Percentiles rank a stretch among this genome's conserved stretches.
Evolutionary conservation across 2,329 filamentous ascomycete species (phyloP).

Genomic region (Phyllosticta citrichinensis): DNA sequence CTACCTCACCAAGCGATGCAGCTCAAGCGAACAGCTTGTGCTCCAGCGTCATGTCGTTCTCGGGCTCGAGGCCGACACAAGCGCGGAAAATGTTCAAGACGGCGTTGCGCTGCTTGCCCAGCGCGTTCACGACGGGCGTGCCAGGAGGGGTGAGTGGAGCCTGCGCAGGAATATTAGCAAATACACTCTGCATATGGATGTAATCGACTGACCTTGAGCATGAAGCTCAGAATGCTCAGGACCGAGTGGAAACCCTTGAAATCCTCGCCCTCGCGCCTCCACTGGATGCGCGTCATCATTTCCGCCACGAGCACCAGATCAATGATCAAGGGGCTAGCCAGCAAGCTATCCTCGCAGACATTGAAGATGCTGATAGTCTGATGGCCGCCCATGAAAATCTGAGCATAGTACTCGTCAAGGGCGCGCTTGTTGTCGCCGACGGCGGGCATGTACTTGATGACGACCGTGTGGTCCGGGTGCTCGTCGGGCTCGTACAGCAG

Average conservation of each 20-base stretch:
- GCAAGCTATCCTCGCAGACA: constrained; percentile 94
- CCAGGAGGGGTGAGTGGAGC: constrained; percentile 89
- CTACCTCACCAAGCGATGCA: background rate
- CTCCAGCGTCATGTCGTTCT: constrained; percentile 98
- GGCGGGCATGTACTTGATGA: constrained; percentile 99
- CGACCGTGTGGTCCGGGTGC: constrained; percentile 95
- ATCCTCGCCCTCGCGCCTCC: constrained; percentile 55
- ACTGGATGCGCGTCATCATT: constrained; percentile 97
- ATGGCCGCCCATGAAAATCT: constrained; percentile 91
- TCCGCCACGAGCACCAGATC: constrained; percentile 87
- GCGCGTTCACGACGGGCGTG: constrained; percentile 88
- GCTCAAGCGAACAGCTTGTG: constrained; percentile 70
- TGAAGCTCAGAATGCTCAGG: constrained; percentile 94
- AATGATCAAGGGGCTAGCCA: constrained; percentile 94
- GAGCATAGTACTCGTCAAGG: constrained; percentile 96
- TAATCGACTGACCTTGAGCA: constrained; percentile 57
- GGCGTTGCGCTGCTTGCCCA: constrained; percentile 90
- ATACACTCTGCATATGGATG: background rate
- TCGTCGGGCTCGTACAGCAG: constrained; percentile 86
- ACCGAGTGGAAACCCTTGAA: constrained; percentile 96
- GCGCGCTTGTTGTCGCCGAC: constrained; percentile 99
- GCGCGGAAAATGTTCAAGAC: constrained; percentile 98
- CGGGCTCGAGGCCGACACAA: constrained; percentile 90
- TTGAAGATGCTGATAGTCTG: constrained; percentile 99
- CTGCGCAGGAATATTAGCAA: constrained; percentile 33